Conservation (phyloP, 2,329 filamentous ascomycete species). For the Whalleya microplaca region DNA sequence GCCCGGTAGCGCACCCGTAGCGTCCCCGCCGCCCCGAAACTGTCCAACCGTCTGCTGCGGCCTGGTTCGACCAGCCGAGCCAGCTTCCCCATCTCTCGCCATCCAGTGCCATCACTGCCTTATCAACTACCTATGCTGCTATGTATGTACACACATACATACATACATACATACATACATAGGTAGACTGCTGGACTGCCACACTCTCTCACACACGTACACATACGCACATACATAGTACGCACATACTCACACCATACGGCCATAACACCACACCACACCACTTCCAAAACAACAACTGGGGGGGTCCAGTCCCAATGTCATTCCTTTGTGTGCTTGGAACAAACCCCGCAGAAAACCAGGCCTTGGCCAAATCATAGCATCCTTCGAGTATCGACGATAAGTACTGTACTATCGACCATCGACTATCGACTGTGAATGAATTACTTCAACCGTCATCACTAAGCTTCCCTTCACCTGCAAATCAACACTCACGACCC, state of each 20-base stretch:
- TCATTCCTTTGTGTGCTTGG: slow-evolving; percentile 24
- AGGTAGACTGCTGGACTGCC: neutral
- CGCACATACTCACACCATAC: neutral
- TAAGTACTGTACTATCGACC: too few species aligned
- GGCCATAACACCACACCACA: neutral
- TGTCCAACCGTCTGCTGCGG: neutral
- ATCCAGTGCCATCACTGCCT: too few species aligned
- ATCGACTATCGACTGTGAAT: slow-evolving; percentile 9
- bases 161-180: too few species aligned
- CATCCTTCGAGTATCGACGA: slow-evolving; percentile 11
- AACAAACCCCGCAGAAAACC: slow-evolving; percentile 27
- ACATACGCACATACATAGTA: too few species aligned
- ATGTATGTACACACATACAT: too few species aligned
- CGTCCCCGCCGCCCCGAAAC: neutral
- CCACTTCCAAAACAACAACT: slow-evolving; percentile 11
- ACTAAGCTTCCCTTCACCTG: neutral
- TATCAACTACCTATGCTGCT: too few species aligned
- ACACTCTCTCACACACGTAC: neutral
- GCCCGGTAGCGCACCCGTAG: neutral
- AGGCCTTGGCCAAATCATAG: slow-evolving; percentile 20
- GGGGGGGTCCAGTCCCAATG: slow-evolving; percentile 20
- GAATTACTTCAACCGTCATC: slow-evolving; percentile 3
- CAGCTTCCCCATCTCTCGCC: neutral
- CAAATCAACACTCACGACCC: slow-evolving; percentile 9
- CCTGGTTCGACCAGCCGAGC: too few species aligned